These are phyloP conservation scores for Russula foetens DNA, from an alignment of 768 basidiomycete species.

Conservation along the genomic window DNA sequence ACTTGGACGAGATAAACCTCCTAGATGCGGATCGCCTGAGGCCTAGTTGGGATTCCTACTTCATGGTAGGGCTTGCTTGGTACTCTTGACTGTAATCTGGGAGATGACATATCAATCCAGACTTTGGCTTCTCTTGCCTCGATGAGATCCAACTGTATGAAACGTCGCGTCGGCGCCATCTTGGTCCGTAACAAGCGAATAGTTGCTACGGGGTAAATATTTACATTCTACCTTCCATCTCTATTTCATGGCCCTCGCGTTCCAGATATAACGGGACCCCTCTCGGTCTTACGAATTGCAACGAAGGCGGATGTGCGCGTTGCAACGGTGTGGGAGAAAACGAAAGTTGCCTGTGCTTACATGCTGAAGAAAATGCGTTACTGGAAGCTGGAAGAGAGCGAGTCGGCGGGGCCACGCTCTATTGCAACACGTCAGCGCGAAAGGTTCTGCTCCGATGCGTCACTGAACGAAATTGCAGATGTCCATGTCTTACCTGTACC, in stretches of 20 bases:
- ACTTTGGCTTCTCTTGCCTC: constrained; percentile 87
- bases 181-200: constrained; percentile 80
- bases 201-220: constrained; percentile 65
- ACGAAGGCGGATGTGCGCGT: constrained; percentile 79
- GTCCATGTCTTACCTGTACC: constrained; percentile 93
- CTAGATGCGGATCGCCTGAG: constrained; percentile 66
- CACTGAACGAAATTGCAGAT: constrained; percentile 41
- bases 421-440: constrained; percentile 91
- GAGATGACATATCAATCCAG: constrained; percentile 31
- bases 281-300: constrained; percentile 81
- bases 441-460: constrained; percentile 2
- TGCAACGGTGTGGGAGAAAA: constrained; percentile 58
- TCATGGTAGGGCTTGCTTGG: constrained; percentile 59
- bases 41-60: constrained; percentile 93
- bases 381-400: constrained; percentile 90
- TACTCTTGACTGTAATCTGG: background rate
- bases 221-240: background rate
- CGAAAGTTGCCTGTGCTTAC: constrained; percentile 86
- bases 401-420: constrained; percentile 79
- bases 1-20: constrained; percentile 65
- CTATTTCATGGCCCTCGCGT: background rate
- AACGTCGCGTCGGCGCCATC: constrained; percentile 90
- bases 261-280: constrained; percentile 93
- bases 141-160: constrained; percentile 92
- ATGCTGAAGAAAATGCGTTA: constrained; percentile 97